Base-by-base conservation (phyloP, 106 monocot genomes). In the Dioscorea zingiberensis region DNA sequence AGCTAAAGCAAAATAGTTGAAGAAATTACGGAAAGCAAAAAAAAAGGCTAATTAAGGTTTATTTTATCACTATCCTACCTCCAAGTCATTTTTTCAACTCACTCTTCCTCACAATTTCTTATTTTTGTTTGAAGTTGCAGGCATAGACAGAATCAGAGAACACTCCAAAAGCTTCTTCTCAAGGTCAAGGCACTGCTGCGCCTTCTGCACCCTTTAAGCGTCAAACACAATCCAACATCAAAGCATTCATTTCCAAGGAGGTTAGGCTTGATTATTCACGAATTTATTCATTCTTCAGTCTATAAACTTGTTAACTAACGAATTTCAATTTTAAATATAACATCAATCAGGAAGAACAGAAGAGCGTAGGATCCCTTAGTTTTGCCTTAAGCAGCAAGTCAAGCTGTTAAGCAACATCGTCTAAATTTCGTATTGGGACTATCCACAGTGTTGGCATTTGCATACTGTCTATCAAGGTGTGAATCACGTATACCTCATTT, bases 1-100 rank as follows among this genome's bases (percentile, higher is more conserved):
- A 75, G 84, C 92, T 19, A 92, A 87, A 86, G 77, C 86, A 21
- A 98, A 93, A 60, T 88, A 98, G 55, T 66, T 89, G 71, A 98
- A 93, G 76, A 93, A 86, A 60, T 66, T 86, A 47, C 78, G 78
- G 48, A 93, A 98, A 67, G 89, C 76, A 58, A 88, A 84, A 75
- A 88, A 92, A 73, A 93, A 93, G 67, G 83, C 76, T 48, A n/a
- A n/a, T n/a, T n/a, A 77, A 89, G 92, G 97, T 88, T 2, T 19
- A 23, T 28, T 27, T 59, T 19, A 18, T 66, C 6, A 38, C 4
- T 38, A 10, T 38, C 38, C 4, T 6, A 38, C 38, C 0, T 2
- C 38, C 38, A 8, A 38, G 38, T 38, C 38, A 2, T 38, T 38
- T 38, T 38, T 10, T 6, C 4, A 6, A 38, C 10, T 38, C 6